phyloP scores from a whole-genome alignment of 192 early-diverging fungal genomes.

The Lobulomyces angularis region DNA sequence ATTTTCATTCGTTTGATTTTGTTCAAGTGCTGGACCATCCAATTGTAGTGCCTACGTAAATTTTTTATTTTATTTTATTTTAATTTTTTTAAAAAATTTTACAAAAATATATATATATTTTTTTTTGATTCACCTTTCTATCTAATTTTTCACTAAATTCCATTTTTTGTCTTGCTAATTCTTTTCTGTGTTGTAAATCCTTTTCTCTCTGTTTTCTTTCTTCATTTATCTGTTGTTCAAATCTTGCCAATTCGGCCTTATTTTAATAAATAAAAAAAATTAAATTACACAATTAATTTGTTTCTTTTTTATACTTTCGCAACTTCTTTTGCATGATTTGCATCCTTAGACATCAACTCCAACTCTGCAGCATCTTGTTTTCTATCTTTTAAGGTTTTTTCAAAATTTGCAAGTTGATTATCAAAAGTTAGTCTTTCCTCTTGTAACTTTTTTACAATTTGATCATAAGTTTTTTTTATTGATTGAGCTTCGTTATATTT shows the following conservation, averaged over 20 bases:
- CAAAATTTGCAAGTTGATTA: constrained; percentile 45
- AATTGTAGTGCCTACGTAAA: constrained; percentile 19
- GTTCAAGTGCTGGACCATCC: constrained; percentile 28
- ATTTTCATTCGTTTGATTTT: constrained; percentile 10
- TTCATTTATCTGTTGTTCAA: constrained; percentile 51
- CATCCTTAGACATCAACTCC: constrained; percentile 48
- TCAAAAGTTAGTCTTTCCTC: constrained; percentile 50
- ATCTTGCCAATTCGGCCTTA: constrained; percentile 35
- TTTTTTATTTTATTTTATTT: neutral
- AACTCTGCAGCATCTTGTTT: constrained; percentile 42
- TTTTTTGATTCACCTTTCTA: constrained; percentile 23
- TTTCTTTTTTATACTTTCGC: constrained; percentile 21
- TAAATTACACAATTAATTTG: neutral
- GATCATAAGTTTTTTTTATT: constrained; percentile 46
- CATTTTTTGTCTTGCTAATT: constrained; percentile 47
- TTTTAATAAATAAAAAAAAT: neutral
- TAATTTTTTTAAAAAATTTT: constrained; percentile 3
- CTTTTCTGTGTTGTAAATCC: constrained; percentile 33
- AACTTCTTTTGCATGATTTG: constrained; percentile 50
- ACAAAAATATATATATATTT: constrained; percentile 3
- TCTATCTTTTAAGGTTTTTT: constrained; percentile 40
- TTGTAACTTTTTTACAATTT: constrained; percentile 44
- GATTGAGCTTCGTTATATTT: constrained; percentile 56
- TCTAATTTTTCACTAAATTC: constrained; percentile 42
- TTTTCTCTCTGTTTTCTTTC: constrained; percentile 47